Percentiles rank a stretch among this genome's conserved stretches.
These are phyloP conservation scores for Collybiopsis luxurians DNA, from an alignment of 768 basidiomycete species.

Conservation along the genomic window DNA sequence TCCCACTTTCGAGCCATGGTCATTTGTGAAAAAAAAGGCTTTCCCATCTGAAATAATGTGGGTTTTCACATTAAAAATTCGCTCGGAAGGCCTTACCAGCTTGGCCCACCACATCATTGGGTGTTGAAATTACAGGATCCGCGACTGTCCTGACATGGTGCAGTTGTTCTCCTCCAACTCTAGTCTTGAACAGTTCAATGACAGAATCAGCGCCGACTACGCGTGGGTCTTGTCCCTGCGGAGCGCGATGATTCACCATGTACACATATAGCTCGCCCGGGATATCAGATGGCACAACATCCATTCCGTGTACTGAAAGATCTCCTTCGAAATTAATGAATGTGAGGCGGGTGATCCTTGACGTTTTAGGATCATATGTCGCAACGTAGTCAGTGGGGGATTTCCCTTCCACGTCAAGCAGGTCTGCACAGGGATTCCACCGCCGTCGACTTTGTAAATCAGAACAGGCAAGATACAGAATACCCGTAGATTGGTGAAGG, in stretches of 20 bases:
- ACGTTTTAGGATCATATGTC: constrained; percentile 50
- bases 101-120: constrained; percentile 71
- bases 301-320: constrained; percentile 65
- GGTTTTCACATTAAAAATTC: no score
- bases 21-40: constrained; percentile 71
- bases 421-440: constrained; percentile 49
- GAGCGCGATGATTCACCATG: constrained; percentile 68
- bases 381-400: constrained; percentile 55
- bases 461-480: constrained; percentile 65
- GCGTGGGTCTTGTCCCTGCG: constrained; percentile 32
- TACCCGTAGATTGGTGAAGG: constrained; percentile 54
- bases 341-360: constrained; percentile 42
- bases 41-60: no score
- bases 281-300: constrained; percentile 55
- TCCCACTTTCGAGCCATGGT: constrained; percentile 53
- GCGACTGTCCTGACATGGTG: constrained; percentile 57
- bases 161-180: constrained; percentile 38
- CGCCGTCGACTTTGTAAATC: constrained; percentile 40
- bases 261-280: constrained; percentile 57
- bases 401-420: constrained; percentile 32
- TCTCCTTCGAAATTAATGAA: constrained; percentile 33
- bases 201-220: constrained; percentile 66
- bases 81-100: no score
- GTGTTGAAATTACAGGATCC: constrained; percentile 54
- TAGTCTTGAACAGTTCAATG: constrained; percentile 67